Evolutionary conservation across 805 yeast genomes (phyloP).

Genomic region (Wickerhamomyces subpelliculosus): DNA sequence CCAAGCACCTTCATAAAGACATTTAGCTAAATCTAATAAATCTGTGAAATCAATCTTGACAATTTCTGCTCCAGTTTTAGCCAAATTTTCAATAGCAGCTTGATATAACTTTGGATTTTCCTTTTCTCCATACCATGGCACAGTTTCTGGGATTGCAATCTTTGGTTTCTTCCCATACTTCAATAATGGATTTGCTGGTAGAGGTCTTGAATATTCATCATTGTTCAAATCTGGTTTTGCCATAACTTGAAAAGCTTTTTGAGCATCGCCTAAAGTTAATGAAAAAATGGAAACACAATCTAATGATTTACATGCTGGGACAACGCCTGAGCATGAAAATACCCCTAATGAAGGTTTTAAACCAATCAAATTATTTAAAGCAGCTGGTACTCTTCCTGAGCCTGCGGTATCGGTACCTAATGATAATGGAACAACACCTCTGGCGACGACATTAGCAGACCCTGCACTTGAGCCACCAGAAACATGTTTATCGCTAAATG

Average conservation of each 20-base stretch:
- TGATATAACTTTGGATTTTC: conserved; percentile 68
- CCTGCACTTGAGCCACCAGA: conserved; percentile 97
- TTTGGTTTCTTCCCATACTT: conserved; percentile 53
- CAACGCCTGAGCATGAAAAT: conserved; percentile 85
- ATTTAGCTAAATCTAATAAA: conserved; percentile 72
- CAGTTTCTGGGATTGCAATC: conserved; percentile 68
- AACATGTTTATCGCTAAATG: conserved; percentile 71
- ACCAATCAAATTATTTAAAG: conserved; percentile 84
- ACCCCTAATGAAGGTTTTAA: conserved; percentile 89
- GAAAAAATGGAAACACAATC: conserved; percentile 90
- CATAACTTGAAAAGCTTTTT: conserved; percentile 60
- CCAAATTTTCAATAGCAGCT: conserved; percentile 50
- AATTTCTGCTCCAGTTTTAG: conserved; percentile 50
- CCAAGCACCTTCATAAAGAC: conserved; percentile 98
- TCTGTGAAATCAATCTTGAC: conserved; percentile 67
- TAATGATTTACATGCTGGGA: conserved; percentile 92
- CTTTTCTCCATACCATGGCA: conserved; percentile 76
- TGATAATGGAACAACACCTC: conserved; percentile 84
- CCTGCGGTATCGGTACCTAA: conserved; percentile 98
- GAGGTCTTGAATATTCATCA: conserved; percentile 75
- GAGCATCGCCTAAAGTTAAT: conserved; percentile 75
- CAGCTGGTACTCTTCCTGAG: conserved; percentile 96
- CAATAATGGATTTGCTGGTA: conserved; percentile 61
- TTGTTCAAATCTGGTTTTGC: conserved; percentile 59
- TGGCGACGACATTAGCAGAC: conserved; percentile 84